phyloP scores from a whole-genome alignment of 164 flowering plant species.

The Nymphaea thermarum region DNA sequence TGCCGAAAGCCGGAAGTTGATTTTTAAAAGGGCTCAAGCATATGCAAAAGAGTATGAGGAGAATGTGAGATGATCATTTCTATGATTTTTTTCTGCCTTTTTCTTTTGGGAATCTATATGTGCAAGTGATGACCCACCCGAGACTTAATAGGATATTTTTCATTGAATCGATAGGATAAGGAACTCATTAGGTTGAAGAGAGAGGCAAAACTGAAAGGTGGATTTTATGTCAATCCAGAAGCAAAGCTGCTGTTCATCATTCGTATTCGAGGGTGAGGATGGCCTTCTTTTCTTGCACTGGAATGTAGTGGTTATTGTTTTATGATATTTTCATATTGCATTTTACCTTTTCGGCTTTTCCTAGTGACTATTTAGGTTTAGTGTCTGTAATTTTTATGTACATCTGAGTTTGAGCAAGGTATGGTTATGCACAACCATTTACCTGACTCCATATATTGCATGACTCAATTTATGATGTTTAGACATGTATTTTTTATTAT shows the following conservation, averaged over 20 bases:
- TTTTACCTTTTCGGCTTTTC: neutral
- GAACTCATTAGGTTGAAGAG: conserved; percentile 41
- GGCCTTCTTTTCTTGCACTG: neutral
- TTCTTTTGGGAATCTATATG: neutral
- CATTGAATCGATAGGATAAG: conserved; percentile 20
- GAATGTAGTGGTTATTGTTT: neutral
- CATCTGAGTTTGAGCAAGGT: too few species aligned
- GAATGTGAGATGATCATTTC: conserved; percentile 8
- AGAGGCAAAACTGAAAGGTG: conserved; percentile 54
- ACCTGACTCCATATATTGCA: too few species aligned
- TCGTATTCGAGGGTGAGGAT: conserved; percentile 51
- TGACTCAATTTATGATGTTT: too few species aligned
- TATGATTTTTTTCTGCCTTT: neutral
- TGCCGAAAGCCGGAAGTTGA: conserved; percentile 20
- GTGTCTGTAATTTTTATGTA: too few species aligned
- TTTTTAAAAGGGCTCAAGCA: conserved; percentile 22
- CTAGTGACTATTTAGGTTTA: neutral
- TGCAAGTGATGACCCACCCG: too few species aligned
- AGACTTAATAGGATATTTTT: too few species aligned
- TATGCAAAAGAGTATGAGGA: conserved; percentile 22
- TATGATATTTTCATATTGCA: neutral
- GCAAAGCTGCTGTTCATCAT: conserved; percentile 50
- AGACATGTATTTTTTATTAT: too few species aligned
- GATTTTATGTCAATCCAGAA: conserved; percentile 50
- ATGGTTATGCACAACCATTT: too few species aligned